phyloP scores from a whole-genome alignment of 2,329 filamentous ascomycete species.

The Cryphonectria nitschkei region DNA sequence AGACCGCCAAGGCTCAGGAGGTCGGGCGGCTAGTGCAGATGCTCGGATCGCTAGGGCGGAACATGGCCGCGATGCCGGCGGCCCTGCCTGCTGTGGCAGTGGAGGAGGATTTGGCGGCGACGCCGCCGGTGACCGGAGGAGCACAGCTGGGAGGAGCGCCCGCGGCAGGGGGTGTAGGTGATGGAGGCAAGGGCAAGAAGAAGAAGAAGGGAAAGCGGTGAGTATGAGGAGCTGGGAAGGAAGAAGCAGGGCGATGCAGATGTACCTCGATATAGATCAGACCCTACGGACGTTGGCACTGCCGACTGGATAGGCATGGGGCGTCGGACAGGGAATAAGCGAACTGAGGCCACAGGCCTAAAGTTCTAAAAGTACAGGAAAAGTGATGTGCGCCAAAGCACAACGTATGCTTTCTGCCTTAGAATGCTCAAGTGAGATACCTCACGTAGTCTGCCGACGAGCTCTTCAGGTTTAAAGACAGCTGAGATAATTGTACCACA shows the following conservation, averaged over 20 bases:
- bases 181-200: slow-evolving; percentile 65
- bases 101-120: slow-evolving; percentile 22
- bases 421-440: neutral
- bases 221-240: slow-evolving; percentile 29
- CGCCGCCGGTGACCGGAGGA: slow-evolving; percentile 25
- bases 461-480: neutral
- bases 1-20: slow-evolving; percentile 87
- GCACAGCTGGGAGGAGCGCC: slow-evolving; percentile 19
- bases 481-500: neutral
- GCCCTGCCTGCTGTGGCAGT: slow-evolving; percentile 2
- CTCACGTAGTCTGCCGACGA: neutral
- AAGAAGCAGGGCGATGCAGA: no score
- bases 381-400: neutral
- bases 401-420: neutral
- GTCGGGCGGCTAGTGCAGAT: slow-evolving; percentile 80
- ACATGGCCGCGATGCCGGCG: slow-evolving; percentile 61
- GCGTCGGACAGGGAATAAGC: neutral
- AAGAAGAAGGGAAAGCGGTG: slow-evolving; percentile 70
- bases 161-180: slow-evolving; percentile 43
- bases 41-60: slow-evolving; percentile 74
- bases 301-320: neutral
- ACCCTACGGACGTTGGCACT: neutral
- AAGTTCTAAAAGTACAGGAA: neutral
- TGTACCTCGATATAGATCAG: neutral
- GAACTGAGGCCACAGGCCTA: neutral